phyloP scores from a whole-genome alignment of 768 basidiomycete species.

The Kwoniella shandongensis region DNA sequence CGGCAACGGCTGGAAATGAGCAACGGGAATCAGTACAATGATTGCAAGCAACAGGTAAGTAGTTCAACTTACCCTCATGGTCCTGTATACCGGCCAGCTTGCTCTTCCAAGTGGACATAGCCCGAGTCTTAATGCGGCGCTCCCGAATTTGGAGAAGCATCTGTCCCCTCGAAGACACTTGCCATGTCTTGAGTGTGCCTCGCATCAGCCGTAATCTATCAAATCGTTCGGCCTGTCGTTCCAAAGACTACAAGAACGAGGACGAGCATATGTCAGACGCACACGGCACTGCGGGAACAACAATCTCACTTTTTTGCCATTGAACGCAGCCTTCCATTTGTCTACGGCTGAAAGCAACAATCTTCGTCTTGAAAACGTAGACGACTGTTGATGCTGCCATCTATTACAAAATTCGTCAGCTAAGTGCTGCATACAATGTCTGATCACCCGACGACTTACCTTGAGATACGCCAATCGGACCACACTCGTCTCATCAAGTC shows the following conservation, averaged over 20 bases:
- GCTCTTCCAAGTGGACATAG: slow-evolving; percentile 15
- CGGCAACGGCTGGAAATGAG: background rate
- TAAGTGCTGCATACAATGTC: background rate
- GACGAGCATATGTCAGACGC: no score
- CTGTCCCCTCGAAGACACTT: slow-evolving; percentile 8
- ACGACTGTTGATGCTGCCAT: slow-evolving; percentile 17
- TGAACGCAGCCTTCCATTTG: slow-evolving; percentile 7
- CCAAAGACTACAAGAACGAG: background rate
- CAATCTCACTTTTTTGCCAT: no score
- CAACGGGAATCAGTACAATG: background rate
- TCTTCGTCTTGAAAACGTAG: slow-evolving; percentile 6
- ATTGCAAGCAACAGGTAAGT: background rate
- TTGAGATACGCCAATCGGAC: slow-evolving; percentile 20
- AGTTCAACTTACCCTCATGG: slow-evolving; percentile 4
- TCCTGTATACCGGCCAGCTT: slow-evolving; percentile 2
- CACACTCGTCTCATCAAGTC: slow-evolving; percentile 11
- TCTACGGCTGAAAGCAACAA: slow-evolving; percentile 10
- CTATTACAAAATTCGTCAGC: background rate
- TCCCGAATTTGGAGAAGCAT: slow-evolving; percentile 9
- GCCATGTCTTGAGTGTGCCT: slow-evolving; percentile 5
- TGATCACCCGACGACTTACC: background rate
- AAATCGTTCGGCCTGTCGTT: slow-evolving; percentile 6
- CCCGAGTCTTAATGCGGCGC: slow-evolving; percentile 6
- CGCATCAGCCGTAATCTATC: slow-evolving; percentile 8
- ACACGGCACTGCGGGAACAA: no score